Conservation (phyloP, 176 grass and related monocot species). For the Themeda triandra region DNA sequence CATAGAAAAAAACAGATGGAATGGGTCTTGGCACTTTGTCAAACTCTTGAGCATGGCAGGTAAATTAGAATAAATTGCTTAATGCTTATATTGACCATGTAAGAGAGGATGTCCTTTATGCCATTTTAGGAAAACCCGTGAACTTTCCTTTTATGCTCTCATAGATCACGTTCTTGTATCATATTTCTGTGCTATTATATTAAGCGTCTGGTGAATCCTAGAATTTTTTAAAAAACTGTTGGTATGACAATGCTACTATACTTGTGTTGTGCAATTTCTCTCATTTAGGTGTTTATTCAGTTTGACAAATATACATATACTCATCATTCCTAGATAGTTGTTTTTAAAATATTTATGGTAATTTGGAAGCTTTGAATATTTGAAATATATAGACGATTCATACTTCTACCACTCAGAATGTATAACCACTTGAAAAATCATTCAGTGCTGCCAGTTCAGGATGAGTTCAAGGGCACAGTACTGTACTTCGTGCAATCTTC, state of each 20-base stretch:
- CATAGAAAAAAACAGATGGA: neutral
- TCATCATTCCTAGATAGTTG: neutral
- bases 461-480: constrained; percentile 1
- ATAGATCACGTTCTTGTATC: neutral
- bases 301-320: neutral
- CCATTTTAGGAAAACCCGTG: neutral
- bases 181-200: neutral
- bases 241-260: neutral
- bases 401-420: neutral
- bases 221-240: neutral
- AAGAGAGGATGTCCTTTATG: neutral
- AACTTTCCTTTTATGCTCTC: neutral
- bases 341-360: neutral
- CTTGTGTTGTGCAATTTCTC: neutral
- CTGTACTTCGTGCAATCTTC: neutral
- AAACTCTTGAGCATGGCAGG: neutral
- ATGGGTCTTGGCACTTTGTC: neutral
- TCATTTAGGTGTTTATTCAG: neutral
- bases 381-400: neutral
- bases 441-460: neutral
- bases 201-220: neutral
- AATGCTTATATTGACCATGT: neutral
- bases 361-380: neutral
- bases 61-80: neutral
- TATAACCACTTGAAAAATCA: neutral